Evolutionary conservation across 306 rosid species (phyloP).

Genomic region (Cucurbita ficifolia): DNA sequence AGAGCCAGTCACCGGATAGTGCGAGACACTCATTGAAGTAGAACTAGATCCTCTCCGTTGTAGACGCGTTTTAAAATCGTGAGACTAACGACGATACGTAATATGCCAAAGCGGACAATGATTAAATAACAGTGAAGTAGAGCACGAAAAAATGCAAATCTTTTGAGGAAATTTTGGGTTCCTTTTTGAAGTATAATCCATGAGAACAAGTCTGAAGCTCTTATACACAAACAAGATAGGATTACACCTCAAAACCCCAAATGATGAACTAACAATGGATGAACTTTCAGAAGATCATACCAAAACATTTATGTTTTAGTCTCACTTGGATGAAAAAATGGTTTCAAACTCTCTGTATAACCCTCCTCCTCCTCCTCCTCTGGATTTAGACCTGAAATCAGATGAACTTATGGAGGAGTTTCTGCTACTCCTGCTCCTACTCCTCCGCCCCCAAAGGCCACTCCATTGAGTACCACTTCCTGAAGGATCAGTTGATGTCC

Average conservation of each 20-base stretch:
- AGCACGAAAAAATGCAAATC: not conserved
- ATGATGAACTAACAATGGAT: not conserved
- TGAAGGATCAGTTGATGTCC: constrained; percentile 46
- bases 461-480: constrained; percentile 48
- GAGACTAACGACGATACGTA: too few relatives aligned
- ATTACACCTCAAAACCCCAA: not conserved
- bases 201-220: not conserved
- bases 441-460: constrained; percentile 35
- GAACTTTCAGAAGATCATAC: not conserved
- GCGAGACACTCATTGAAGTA: too few relatives aligned
- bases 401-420: constrained; percentile 31
- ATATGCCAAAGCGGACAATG: too few relatives aligned
- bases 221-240: not conserved
- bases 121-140: not conserved
- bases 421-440: constrained; percentile 38
- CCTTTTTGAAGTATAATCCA: not conserved
- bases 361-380: not conserved
- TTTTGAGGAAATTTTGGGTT: not conserved
- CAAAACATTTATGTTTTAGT: not conserved
- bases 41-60: too few relatives aligned
- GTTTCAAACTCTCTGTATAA: constrained; percentile 70
- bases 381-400: constrained; percentile 47
- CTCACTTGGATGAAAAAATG: constrained; percentile 77
- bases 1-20: too few relatives aligned
- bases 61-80: too few relatives aligned